These are phyloP conservation scores for Apiotrichum porosum DNA, from an alignment of 1,284 basidiomycete genomes.

Conservation along the genomic window DNA sequence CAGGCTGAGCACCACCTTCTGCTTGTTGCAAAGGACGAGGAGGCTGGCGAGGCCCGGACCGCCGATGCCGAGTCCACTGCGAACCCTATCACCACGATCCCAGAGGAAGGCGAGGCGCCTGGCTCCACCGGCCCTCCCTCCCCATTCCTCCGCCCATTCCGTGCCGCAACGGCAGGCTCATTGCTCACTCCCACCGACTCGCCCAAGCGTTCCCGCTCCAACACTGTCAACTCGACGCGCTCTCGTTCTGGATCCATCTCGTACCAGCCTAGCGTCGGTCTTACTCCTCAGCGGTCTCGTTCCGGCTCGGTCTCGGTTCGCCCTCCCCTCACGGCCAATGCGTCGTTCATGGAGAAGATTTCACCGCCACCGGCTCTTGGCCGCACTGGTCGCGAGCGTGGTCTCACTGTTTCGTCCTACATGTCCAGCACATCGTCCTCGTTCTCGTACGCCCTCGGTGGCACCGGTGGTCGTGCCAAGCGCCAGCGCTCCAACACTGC, in stretches of 20 bases:
- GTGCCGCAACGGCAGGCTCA: not conserved
- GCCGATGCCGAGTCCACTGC: slow-evolving; percentile 1
- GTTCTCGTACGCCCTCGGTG: slow-evolving; percentile 44
- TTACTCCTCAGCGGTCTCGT: slow-evolving; percentile 4
- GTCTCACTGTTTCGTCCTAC: slow-evolving; percentile 19
- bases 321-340: slow-evolving; percentile 40
- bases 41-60: not conserved
- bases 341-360: slow-evolving; percentile 15
- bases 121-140: not conserved
- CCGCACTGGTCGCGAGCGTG: slow-evolving; percentile 14
- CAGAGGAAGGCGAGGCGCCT: not conserved
- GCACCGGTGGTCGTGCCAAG: slow-evolving; percentile 45
- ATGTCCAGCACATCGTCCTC: slow-evolving; percentile 10
- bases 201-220: not conserved
- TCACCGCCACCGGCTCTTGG: not conserved
- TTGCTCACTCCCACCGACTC: not conserved
- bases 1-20: slow-evolving; percentile 48
- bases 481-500: slow-evolving; percentile 16
- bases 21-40: slow-evolving; percentile 24
- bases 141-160: not conserved
- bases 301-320: slow-evolving; percentile 9
- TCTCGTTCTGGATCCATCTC: not conserved
- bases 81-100: not conserved
- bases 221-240: not conserved
- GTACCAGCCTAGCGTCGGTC: not conserved